phyloP scores from a whole-genome alignment of 1,139 yeast species.

The Hemisphaericaspora xylanilytica region DNA sequence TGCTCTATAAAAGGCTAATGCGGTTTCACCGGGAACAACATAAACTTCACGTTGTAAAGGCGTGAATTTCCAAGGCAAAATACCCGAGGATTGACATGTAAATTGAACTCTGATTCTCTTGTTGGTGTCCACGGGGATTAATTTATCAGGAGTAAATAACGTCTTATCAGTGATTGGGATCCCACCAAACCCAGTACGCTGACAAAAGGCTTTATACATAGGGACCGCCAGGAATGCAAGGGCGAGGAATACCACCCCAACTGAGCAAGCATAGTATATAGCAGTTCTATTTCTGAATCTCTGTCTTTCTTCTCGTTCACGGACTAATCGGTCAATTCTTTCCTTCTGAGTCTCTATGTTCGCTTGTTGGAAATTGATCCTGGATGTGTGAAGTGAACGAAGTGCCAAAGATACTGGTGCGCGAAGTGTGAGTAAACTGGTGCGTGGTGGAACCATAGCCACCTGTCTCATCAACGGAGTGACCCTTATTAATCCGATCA shows the following conservation, averaged over 20 bases:
- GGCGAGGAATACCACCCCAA: slow-evolving; percentile 72
- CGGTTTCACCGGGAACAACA: slow-evolving; percentile 97
- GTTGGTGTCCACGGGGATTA: slow-evolving; percentile 85
- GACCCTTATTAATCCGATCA: not conserved
- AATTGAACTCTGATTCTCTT: slow-evolving; percentile 79
- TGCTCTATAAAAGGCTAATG: slow-evolving; percentile 92
- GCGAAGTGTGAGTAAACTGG: not conserved
- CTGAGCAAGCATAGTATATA: slow-evolving; percentile 68
- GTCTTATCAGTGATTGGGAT: slow-evolving; percentile 83
- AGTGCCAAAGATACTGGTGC: not conserved
- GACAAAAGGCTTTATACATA: slow-evolving; percentile 85
- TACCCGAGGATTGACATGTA: slow-evolving; percentile 88
- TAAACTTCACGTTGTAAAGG: slow-evolving; percentile 95
- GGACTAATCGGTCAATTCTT: slow-evolving; percentile 16
- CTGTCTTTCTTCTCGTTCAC: slow-evolving; percentile 30
- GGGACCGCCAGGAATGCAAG: slow-evolving; percentile 92
- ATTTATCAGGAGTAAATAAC: slow-evolving; percentile 80
- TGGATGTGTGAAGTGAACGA: slow-evolving; percentile 1
- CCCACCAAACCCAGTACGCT: slow-evolving; percentile 96
- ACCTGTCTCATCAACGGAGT: slow-evolving; percentile 1
- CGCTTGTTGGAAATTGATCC: slow-evolving; percentile 1
- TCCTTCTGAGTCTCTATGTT: slow-evolving; percentile 13
- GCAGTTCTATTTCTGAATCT: slow-evolving; percentile 48
- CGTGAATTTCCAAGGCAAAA: slow-evolving; percentile 92
- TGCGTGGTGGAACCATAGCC: not conserved